Base-by-base conservation (phyloP, 169 alveolate species). In the Plasmodium gonderi region DNA sequence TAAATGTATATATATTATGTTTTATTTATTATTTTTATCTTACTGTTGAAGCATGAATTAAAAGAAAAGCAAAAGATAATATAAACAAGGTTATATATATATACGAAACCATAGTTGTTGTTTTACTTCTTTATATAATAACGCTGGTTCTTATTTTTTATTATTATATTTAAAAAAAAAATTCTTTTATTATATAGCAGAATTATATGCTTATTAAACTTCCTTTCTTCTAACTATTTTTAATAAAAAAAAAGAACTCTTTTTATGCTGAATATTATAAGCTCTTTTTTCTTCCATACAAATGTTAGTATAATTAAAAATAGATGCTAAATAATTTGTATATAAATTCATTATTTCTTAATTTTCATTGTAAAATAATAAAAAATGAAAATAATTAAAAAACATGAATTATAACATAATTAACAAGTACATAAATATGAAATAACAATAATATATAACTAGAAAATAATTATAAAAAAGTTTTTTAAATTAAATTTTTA, bases 41-140 rank as follows among this genome's bases (percentile, higher is more conserved):
- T 69, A 69, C 45, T 31, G 79, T 29, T 29, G 79, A 69, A 40
- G 42, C 79, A 31, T 69, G 54, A 5, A 69, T 33, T 69, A 69
- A 29, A 31, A 33, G 54, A 69, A 33, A 33, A 69, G 47, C 79
- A 69, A 67, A 67, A 33, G 79, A 69, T 31, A 69, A 69, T 6
- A 69, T 69, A 33, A 33, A n/a, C 20, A 33, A 31, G 23, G 36
- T 69, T 69, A 69, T 33, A 33, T 69, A 2, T 31, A 29, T 12
- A 69, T 33, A 33, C 47, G 54, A 33, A 69, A 69, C 79, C 54
- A 69, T 69, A 69, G 54, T 69, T 69, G 23, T 49, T 1, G 23
- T 5, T 49, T 49, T 1, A 49, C 65, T 49, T 20, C n/a, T 6
- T 49, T 49, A 49, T 49, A 49, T 49, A 49, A 49, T 49, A 49